Evolutionary conservation across 1,284 basidiomycete genomes (phyloP).

Genomic region (Hemileia vastatrix): DNA sequence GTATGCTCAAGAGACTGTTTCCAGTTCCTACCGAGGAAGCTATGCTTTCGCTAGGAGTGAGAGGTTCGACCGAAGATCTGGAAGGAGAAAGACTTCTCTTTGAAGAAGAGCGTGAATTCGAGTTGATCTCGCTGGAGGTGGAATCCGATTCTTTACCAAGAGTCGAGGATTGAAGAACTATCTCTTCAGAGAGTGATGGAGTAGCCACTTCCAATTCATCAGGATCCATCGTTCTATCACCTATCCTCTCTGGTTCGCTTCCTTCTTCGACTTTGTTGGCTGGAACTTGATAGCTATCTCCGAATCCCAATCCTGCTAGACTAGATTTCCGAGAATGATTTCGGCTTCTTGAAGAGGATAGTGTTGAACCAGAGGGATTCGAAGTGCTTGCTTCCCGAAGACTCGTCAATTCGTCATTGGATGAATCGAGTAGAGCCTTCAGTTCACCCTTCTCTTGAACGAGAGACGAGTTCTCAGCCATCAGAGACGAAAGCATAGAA

Average conservation of each 20-base stretch:
- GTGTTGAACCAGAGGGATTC: too few species aligned
- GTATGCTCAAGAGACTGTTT: neutral
- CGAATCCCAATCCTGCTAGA: neutral
- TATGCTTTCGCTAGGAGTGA: neutral
- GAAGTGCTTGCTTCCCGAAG: neutral
- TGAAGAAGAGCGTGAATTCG: conserved; percentile 5
- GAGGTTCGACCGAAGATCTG: neutral
- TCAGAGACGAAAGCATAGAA: too few species aligned
- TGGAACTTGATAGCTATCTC: conserved; percentile 3
- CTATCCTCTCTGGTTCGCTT: neutral
- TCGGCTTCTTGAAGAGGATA: neutral
- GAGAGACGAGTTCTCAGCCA: too few species aligned
- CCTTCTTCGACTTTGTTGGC: neutral
- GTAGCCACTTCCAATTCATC: neutral
- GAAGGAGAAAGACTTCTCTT: neutral
- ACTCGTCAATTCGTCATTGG: too few species aligned
- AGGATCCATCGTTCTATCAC: neutral
- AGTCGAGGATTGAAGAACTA: neutral
- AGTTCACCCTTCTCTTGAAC: too few species aligned
- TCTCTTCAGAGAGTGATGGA: neutral
- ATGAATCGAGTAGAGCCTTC: too few species aligned
- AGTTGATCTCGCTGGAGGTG: neutral
- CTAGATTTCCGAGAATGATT: neutral
- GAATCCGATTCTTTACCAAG: neutral
- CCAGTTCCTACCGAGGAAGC: neutral